Conservation (phyloP, 1,139 yeast genomes). For the Protomyces macrosporus region DNA sequence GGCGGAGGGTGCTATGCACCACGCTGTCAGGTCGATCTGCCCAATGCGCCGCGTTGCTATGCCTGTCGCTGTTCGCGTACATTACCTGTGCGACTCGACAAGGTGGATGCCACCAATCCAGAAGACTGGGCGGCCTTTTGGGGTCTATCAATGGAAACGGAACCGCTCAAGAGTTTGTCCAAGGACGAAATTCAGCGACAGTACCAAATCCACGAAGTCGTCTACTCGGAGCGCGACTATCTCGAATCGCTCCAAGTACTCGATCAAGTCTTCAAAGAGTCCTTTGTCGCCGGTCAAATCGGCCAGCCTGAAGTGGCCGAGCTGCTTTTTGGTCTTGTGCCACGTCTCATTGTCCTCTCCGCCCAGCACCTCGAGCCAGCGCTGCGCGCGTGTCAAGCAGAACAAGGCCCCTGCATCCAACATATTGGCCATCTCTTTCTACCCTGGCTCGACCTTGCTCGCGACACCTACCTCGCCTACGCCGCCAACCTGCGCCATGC, state of each 20-base stretch:
- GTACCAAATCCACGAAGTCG: slow-evolving; percentile 69
- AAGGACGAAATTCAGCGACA: slow-evolving; percentile 59
- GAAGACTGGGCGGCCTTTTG: slow-evolving; percentile 27
- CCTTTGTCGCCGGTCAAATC: slow-evolving; percentile 46
- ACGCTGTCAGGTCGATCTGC: slow-evolving; percentile 38
- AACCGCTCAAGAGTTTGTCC: slow-evolving; percentile 42
- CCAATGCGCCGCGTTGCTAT: slow-evolving; percentile 36
- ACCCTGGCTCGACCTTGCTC: slow-evolving; percentile 61
- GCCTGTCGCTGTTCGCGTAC: slow-evolving; percentile 37
- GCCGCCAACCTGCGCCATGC: slow-evolving; percentile 45
- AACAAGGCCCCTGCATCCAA: slow-evolving; percentile 63
- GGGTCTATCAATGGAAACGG: slow-evolving; percentile 55
- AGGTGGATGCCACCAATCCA: background rate
- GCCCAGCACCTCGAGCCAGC: slow-evolving; percentile 55
- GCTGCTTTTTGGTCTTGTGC: slow-evolving; percentile 58
- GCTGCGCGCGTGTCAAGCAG: slow-evolving; percentile 45
- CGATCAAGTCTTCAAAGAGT: slow-evolving; percentile 52
- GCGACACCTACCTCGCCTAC: slow-evolving; percentile 53
- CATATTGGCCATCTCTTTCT: slow-evolving; percentile 61
- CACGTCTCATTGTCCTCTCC: slow-evolving; percentile 58
- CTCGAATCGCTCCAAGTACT: slow-evolving; percentile 64
- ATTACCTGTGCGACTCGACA: slow-evolving; percentile 9
- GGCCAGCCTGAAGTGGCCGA: slow-evolving; percentile 52
- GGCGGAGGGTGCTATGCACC: slow-evolving; percentile 42
- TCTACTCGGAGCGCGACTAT: slow-evolving; percentile 70